Conservation (phyloP, 164 flowering plant species). For the Amborella trichopoda region DNA sequence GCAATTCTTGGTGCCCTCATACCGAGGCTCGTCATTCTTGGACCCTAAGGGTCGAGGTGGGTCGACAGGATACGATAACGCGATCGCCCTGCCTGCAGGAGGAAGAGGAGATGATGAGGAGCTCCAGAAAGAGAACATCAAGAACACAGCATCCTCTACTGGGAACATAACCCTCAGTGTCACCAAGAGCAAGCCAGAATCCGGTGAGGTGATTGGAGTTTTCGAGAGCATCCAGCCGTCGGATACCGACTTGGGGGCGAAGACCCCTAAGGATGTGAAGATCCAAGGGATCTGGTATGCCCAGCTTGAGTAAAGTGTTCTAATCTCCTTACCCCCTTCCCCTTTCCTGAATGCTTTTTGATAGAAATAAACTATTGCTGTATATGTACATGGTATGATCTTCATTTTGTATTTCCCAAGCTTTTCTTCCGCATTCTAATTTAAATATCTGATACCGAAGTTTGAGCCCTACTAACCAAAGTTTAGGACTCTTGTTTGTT, state of each 20-base stretch:
- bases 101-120: constrained; percentile 99
- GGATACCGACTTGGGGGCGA: constrained; percentile 93
- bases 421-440: no score
- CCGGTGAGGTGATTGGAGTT: constrained; percentile 85
- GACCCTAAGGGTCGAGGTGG: constrained; percentile 99
- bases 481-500: no score
- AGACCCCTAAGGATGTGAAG: constrained; percentile 87
- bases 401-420: no score
- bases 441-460: no score
- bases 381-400: no score
- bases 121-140: constrained; percentile 65
- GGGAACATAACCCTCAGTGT: constrained; percentile 79
- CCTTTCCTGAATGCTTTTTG: no score
- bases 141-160: constrained; percentile 48
- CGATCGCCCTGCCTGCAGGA: constrained; percentile 93
- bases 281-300: constrained; percentile 96
- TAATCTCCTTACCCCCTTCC: background rate
- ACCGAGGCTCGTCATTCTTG: constrained; percentile 88
- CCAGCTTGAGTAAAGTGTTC: constrained; percentile 55
- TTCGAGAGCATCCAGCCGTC: constrained; percentile 94
- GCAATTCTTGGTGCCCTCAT: constrained; percentile 74
- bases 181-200: constrained; percentile 73
- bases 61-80: constrained; percentile 86
- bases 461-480: no score
- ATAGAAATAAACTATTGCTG: no score